These are phyloP conservation scores for Piromyces sp. DNA, from an alignment of 192 early-diverging fungal species.

Conservation along the genomic window DNA sequence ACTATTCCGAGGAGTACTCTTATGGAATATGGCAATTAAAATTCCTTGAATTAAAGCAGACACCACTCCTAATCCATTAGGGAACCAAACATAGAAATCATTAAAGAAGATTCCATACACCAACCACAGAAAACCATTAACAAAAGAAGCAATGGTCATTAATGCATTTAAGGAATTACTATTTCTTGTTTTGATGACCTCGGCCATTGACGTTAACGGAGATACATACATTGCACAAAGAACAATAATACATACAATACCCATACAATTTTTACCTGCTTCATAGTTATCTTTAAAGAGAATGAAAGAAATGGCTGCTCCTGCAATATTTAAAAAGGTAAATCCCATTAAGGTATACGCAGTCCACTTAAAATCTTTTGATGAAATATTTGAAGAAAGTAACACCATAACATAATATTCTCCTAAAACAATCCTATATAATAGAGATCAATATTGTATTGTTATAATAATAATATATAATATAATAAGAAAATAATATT, in stretches of 20 bases:
- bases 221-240: not conserved
- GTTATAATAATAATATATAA: too few species aligned
- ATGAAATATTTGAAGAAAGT: not conserved
- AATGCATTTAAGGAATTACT: not conserved
- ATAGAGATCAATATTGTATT: too few species aligned
- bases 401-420: not conserved
- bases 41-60: not conserved
- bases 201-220: not conserved
- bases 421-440: not conserved
- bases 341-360: not conserved
- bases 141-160: not conserved
- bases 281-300: not conserved
- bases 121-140: not conserved
- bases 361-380: not conserved
- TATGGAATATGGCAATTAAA: not conserved
- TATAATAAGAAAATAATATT: too few species aligned
- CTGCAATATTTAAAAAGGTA: not conserved
- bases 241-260: not conserved
- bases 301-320: not conserved
- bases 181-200: not conserved
- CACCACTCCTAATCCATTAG: not conserved
- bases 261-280: not conserved
- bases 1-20: not conserved
- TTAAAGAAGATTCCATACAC: not conserved
- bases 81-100: not conserved